These are phyloP conservation scores for Penicillium frequentans DNA, from an alignment of 2,329 filamentous ascomycete species.

Conservation along the genomic window DNA sequence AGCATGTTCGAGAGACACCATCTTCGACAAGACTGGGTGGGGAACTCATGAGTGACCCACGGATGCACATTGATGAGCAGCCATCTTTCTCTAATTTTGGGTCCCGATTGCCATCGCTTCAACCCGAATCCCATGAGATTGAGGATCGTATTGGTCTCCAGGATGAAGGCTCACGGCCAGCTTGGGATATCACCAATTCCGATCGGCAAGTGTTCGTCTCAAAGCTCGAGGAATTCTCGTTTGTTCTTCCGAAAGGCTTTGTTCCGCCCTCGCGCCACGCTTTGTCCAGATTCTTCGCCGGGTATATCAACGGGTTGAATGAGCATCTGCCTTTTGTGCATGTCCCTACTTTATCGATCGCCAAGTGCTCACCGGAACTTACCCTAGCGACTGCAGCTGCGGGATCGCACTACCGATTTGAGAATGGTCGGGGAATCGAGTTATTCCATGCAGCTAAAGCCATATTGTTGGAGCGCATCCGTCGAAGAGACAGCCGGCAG, in stretches of 20 bases:
- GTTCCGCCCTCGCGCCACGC: constrained; percentile 51
- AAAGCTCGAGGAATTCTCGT: constrained; percentile 48
- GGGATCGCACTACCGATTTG: constrained; percentile 50
- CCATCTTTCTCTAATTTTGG: constrained; percentile 51
- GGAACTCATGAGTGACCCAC: constrained; percentile 41
- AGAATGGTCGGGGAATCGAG: constrained; percentile 53
- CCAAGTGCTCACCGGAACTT: constrained; percentile 48
- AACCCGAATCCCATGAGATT: constrained; percentile 47
- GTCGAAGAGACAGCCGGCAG: constrained; percentile 50
- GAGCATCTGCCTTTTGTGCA: constrained; percentile 55
- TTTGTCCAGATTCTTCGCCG: constrained; percentile 51
- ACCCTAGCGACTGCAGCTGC: constrained; percentile 53
- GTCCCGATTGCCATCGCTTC: constrained; percentile 48
- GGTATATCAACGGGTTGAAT: constrained; percentile 53
- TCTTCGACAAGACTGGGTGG: constrained; percentile 37
- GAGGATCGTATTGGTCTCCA: constrained; percentile 43
- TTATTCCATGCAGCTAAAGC: constrained; percentile 59
- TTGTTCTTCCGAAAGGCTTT: constrained; percentile 48
- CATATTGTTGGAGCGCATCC: constrained; percentile 54
- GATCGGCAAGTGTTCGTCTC: constrained; percentile 47
- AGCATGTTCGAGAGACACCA: constrained; percentile 29
- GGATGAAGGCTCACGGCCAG: constrained; percentile 45
- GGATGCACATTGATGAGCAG: constrained; percentile 39
- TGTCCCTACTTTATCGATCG: constrained; percentile 48
- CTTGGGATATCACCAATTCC: constrained; percentile 49